Conservation (phyloP, 202 grass and related monocot species). For the Carex sylvatica region DNA sequence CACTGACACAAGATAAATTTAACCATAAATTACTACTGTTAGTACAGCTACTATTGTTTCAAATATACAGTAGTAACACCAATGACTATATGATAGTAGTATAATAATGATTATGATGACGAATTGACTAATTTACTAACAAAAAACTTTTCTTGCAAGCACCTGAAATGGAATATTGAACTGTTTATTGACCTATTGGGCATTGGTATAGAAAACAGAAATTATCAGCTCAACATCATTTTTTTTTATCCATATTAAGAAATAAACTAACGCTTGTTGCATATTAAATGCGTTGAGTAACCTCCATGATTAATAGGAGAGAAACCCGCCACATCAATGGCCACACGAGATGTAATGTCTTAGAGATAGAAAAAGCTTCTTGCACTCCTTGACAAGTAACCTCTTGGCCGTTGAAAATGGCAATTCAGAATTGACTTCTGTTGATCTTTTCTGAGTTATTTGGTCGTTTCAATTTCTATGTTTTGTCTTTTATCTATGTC, state of each 20-base stretch:
- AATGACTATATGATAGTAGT: not conserved
- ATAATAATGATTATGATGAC: not conserved
- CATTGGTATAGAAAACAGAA: not conserved
- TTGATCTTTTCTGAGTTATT: not conserved
- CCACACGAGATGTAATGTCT: not conserved
- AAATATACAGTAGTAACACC: not conserved
- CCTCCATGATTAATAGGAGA: not conserved
- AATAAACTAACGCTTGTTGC: not conserved
- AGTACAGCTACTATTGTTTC: not conserved
- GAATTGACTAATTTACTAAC: not conserved
- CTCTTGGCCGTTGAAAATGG: not conserved
- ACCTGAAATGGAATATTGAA: not conserved
- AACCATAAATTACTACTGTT: not conserved
- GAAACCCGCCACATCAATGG: not conserved
- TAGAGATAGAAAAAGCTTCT: not conserved
- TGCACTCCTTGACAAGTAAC: not conserved
- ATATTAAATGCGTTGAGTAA: not conserved
- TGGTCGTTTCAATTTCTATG: not conserved
- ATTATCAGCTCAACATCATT: not conserved
- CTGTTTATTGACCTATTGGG: not conserved
- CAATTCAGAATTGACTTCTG: not conserved
- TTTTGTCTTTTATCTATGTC: not conserved
- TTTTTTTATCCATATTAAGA: not conserved
- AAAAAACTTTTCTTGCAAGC: not conserved
- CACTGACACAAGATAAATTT: slow-evolving; percentile 44